A percentile compares a stretch with the other conserved stretches of the same genome.
Evolutionary conservation across 2,329 filamentous ascomycete genomes (phyloP).

Genomic region (Ophiostoma fasciatum): DNA sequence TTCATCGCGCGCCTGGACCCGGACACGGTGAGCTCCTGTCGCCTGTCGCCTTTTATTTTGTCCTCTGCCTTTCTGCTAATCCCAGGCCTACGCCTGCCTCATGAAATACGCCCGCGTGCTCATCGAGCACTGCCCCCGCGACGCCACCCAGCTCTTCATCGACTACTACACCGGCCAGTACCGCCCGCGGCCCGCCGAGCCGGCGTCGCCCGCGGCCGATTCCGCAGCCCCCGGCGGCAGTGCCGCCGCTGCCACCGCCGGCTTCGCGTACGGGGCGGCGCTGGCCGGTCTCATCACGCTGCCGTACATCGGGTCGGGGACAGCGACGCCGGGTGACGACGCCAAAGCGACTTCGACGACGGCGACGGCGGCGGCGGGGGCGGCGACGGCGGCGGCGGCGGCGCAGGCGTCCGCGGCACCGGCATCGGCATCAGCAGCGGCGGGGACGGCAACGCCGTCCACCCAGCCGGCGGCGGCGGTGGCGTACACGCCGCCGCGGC

Average conservation of each 20-base stretch:
- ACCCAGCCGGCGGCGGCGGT: conserved; percentile 19
- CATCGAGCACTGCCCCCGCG: conserved; percentile 68
- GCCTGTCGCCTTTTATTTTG: not conserved
- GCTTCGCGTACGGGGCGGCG: conserved; percentile 43
- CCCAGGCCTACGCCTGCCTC: conserved; percentile 72
- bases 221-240: too few relatives aligned
- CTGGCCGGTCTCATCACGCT: conserved; percentile 70
- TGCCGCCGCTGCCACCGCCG: conserved; percentile 20
- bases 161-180: conserved; percentile 89
- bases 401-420: not conserved
- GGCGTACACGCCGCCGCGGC: conserved; percentile 66
- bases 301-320: conserved; percentile 70
- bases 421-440: not conserved
- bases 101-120: conserved; percentile 93
- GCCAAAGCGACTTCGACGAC: not conserved
- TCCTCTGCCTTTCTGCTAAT: not conserved
- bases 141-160: conserved; percentile 78
- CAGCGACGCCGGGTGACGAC: conserved; percentile 26
- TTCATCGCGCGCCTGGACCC: conserved; percentile 86
- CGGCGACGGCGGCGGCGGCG: not conserved
- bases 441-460: not conserved
- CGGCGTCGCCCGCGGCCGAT: conserved; percentile 17
- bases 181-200: conserved; percentile 50
- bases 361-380: not conserved
- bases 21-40: conserved; percentile 52